Percentiles rank a stretch among this genome's conserved stretches.
These are phyloP conservation scores for Irpex lacteus DNA, from an alignment of 1,284 basidiomycete species.

Conservation along the genomic window DNA sequence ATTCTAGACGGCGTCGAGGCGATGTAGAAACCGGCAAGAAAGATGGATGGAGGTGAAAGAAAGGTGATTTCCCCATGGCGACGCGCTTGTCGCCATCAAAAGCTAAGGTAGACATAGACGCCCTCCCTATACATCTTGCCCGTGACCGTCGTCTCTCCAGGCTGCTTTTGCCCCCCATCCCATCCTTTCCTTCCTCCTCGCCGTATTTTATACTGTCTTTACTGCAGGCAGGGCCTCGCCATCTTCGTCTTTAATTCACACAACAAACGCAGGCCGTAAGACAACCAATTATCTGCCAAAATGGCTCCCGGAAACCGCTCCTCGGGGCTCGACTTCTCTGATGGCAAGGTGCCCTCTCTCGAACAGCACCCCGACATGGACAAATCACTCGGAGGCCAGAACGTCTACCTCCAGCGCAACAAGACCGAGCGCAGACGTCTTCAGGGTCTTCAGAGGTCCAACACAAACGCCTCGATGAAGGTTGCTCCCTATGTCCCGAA, in stretches of 20 bases:
- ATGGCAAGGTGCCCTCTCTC: conserved; percentile 47
- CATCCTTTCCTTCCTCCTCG: conserved; percentile 11
- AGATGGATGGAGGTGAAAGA: conserved; percentile 7
- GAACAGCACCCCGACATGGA: conserved; percentile 54
- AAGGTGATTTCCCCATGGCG: conserved; percentile 11
- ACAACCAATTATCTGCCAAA: conserved; percentile 18
- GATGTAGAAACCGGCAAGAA: conserved; percentile 1
- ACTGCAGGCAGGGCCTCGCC: conserved; percentile 50
- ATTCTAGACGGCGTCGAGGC: not conserved
- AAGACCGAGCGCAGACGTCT: conserved; percentile 74
- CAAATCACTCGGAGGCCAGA: conserved; percentile 32
- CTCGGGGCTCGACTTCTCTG: conserved; percentile 72
- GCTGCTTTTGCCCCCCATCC: conserved; percentile 16
- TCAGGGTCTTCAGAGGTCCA: conserved; percentile 72
- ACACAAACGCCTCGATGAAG: conserved; percentile 33
- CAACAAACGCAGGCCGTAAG: conserved; percentile 30
- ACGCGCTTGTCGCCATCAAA: conserved; percentile 10
- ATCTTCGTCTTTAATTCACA: conserved; percentile 19
- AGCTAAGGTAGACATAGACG: conserved; percentile 3
- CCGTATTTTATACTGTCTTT: conserved; percentile 25
- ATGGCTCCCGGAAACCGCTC: conserved; percentile 39
- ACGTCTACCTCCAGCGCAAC: conserved; percentile 65
- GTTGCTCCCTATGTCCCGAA: conserved; percentile 33
- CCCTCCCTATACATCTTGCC: conserved; percentile 6
- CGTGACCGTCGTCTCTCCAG: conserved; percentile 11